Evolutionary conservation across 2,329 filamentous ascomycete species (phyloP).

Genomic region (Metarhizium album): DNA sequence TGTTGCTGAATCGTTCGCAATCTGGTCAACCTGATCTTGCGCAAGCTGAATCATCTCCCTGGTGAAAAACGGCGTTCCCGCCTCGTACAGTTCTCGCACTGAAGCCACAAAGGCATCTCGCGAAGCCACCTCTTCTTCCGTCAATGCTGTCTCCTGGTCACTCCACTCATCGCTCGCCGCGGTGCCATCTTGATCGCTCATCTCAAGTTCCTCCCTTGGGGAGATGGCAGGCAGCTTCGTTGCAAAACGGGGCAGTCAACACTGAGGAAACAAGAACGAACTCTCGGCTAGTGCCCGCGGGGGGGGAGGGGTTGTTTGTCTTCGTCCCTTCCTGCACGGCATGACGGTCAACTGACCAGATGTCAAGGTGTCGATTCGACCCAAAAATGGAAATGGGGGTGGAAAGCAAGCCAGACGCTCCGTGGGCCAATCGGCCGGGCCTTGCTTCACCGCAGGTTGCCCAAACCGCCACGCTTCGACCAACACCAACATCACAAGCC

Average conservation of each 20-base stretch:
- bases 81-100: constrained; percentile 3
- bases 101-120: neutral
- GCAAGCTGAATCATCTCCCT: constrained; percentile 2
- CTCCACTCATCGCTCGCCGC: neutral
- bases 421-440: neutral
- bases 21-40: constrained; percentile 1
- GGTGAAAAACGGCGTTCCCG: constrained; percentile 3
- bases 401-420: too few relatives aligned
- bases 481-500: neutral
- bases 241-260: too few relatives aligned
- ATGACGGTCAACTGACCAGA: neutral
- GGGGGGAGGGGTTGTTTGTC: too few relatives aligned
- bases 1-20: neutral
- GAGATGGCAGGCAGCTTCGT: too few relatives aligned
- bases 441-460: neutral
- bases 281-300: too few relatives aligned
- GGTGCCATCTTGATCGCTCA: neutral
- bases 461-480: neutral
- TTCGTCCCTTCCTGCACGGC: too few relatives aligned
- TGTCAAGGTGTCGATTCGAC: too few relatives aligned
- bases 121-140: neutral
- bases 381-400: too few relatives aligned
- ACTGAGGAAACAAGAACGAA: too few relatives aligned
- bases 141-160: neutral
- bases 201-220: neutral